Conservation (phyloP, 805 yeast genomes). For the Kodamaea restingae region DNA sequence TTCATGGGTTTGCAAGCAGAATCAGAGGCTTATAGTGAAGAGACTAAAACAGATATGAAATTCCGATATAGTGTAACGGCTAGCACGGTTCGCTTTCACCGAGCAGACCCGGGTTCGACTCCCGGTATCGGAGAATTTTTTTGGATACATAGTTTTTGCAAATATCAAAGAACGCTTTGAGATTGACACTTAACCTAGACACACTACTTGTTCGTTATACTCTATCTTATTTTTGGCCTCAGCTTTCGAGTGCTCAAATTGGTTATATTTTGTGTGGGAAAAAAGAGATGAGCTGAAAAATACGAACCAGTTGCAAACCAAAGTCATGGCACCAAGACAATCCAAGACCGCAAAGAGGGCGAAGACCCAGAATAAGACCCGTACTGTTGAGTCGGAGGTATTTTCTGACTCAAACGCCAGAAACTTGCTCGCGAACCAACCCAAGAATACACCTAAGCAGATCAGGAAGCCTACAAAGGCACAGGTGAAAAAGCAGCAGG, state of each 20-base stretch:
- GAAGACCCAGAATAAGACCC: slow-evolving; percentile 47
- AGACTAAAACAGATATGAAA: too few species aligned
- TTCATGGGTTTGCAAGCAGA: too few species aligned
- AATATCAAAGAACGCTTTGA: too few species aligned
- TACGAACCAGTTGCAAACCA: not conserved
- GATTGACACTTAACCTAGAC: too few species aligned
- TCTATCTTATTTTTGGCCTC: too few species aligned
- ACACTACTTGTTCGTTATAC: too few species aligned
- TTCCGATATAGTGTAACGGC: slow-evolving; percentile 83
- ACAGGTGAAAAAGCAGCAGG: slow-evolving; percentile 62
- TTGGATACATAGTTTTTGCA: slow-evolving; percentile 1
- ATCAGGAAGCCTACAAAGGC: slow-evolving; percentile 46
- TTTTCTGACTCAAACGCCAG: slow-evolving; percentile 63
- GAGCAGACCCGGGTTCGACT: slow-evolving; percentile 84
- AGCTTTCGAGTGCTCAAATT: not conserved
- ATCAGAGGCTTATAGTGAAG: too few species aligned
- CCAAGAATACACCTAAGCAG: slow-evolving; percentile 59
- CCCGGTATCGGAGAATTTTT: slow-evolving; percentile 68
- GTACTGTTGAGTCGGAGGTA: slow-evolving; percentile 64
- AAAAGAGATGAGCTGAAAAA: slow-evolving; percentile 3
- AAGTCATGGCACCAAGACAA: slow-evolving; percentile 53
- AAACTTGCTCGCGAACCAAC: slow-evolving; percentile 56
- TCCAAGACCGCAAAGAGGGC: slow-evolving; percentile 57
- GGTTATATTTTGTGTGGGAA: not conserved
- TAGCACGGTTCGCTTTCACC: slow-evolving; percentile 83